Percentiles rank a stretch among this genome's conserved stretches.
Conservation (phyloP, 805 yeast genomes). For the Suhomyces emberorum region DNA sequence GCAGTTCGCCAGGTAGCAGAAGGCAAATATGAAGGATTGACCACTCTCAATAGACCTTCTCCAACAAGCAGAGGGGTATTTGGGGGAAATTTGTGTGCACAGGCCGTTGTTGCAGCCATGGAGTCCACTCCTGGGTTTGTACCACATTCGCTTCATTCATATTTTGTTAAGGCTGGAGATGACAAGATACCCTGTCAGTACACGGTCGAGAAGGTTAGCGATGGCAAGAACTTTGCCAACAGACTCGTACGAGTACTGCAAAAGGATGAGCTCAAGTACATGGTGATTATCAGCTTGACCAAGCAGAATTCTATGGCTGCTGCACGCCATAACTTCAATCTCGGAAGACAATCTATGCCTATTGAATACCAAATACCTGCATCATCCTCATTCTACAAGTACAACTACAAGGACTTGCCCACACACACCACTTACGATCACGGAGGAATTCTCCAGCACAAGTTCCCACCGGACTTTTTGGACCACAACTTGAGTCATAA, state of each 20-base stretch:
- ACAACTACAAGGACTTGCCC: conserved; percentile 17
- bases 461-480: conserved; percentile 25
- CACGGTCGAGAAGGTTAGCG: conserved; percentile 32
- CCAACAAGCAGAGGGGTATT: conserved; percentile 32
- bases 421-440: conserved; percentile 14
- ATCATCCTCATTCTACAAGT: conserved; percentile 19
- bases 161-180: conserved; percentile 37
- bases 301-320: conserved; percentile 23
- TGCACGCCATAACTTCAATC: conserved; percentile 13
- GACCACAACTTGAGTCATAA: conserved; percentile 19
- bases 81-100: conserved; percentile 39
- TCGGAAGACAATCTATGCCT: conserved; percentile 22
- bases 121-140: conserved; percentile 24
- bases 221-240: conserved; percentile 35
- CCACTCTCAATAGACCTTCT: conserved; percentile 20
- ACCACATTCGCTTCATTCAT: conserved; percentile 43
- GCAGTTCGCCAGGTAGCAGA: conserved; percentile 11
- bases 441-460: conserved; percentile 20
- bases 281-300: conserved; percentile 36
- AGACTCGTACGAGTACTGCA: conserved; percentile 31
- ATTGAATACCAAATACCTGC: conserved; percentile 29
- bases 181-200: conserved; percentile 27
- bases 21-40: conserved; percentile 12
- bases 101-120: conserved; percentile 36
- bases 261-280: conserved; percentile 26